Evolutionary conservation across 2,329 filamentous ascomycete species (phyloP).

Genomic region (Triangularia setosa): DNA sequence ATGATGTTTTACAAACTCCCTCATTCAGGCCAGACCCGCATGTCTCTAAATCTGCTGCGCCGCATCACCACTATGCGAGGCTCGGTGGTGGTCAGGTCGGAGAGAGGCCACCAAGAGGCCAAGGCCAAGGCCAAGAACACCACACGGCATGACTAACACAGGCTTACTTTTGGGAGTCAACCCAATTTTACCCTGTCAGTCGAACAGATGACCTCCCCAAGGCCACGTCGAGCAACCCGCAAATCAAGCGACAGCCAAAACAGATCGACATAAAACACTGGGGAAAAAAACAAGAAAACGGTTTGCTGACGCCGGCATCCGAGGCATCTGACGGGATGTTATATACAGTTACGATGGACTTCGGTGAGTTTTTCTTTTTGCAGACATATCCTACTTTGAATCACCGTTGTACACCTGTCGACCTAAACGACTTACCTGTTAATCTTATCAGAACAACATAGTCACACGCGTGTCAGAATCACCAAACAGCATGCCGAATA

Average conservation of each 20-base stretch:
- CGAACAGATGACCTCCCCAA: not conserved
- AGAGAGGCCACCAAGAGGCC: not conserved
- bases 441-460: not conserved
- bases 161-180: not conserved
- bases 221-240: slow-evolving; percentile 1
- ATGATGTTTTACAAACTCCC: not conserved
- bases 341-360: not conserved
- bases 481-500: not conserved
- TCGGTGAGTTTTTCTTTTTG: not conserved
- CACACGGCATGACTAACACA: not conserved
- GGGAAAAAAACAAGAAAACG: not conserved
- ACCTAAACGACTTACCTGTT: not conserved
- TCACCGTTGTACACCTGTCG: not conserved
- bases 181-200: not conserved
- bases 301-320: not conserved
- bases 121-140: not conserved
- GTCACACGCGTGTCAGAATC: not conserved
- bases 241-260: slow-evolving; percentile 12
- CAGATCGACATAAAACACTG: not conserved
- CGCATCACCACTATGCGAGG: not conserved
- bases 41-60: not conserved
- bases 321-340: not conserved
- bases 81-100: not conserved
- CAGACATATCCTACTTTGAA: not conserved
- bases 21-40: not conserved